A percentile compares a stretch with the other conserved stretches of the same genome.
phyloP scores from a whole-genome alignment of 495 filamentous ascomycete genomes.

The Hypoxylon fuscum region DNA sequence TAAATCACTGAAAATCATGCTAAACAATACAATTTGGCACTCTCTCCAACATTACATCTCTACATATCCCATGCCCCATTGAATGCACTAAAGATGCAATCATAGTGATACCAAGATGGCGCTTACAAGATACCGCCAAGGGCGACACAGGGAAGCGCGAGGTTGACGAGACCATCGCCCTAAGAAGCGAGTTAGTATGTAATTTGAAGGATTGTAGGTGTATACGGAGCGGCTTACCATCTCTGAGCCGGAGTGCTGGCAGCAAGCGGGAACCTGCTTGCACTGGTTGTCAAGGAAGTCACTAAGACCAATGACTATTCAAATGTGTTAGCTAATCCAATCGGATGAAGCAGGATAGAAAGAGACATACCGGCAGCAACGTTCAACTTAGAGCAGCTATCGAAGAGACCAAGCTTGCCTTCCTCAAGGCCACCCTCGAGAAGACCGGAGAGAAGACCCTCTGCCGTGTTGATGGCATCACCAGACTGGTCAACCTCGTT shows the following conservation, averaged over 20 bases:
- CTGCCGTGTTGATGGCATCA: conserved; percentile 43
- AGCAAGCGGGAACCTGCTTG: conserved; percentile 65
- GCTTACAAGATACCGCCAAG: conserved; percentile 62
- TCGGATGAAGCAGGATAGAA: neutral
- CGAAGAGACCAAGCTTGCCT: conserved; percentile 36
- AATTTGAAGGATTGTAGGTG: neutral
- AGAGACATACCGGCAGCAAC: conserved; percentile 39
- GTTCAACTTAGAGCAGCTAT: conserved; percentile 44
- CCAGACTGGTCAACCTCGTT: conserved; percentile 62
- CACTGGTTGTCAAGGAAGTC: conserved; percentile 60
- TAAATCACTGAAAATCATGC: conserved; percentile 37
- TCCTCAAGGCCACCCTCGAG: conserved; percentile 36
- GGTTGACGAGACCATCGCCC: conserved; percentile 53
- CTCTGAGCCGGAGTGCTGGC: conserved; percentile 52
- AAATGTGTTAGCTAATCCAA: conserved; percentile 5
- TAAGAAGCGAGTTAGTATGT: conserved; percentile 28
- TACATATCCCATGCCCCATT: conserved; percentile 42
- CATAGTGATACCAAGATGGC: conserved; percentile 22
- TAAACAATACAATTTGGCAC: conserved; percentile 39
- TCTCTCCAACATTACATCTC: conserved; percentile 44
- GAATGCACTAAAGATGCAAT: conserved; percentile 36
- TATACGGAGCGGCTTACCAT: conserved; percentile 44
- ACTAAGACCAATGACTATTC: conserved; percentile 47
- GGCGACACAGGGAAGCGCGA: conserved; percentile 60
- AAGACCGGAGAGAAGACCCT: conserved; percentile 39